Percentiles rank a stretch among this genome's conserved stretches.
Conservation (phyloP, 306 rosid species). For the Cucurbita maxima region DNA sequence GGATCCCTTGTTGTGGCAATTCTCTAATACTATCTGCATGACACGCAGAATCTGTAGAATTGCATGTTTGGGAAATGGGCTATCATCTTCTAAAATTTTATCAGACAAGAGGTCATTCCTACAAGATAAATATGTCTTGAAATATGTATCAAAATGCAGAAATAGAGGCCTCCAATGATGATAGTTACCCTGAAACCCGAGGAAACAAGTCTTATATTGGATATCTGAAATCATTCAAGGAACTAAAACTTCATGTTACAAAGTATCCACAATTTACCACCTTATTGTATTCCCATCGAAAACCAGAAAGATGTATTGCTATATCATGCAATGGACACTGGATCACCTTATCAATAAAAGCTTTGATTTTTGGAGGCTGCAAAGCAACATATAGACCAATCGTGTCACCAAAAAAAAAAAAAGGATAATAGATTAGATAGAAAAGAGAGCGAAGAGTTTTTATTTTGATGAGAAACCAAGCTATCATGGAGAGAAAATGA, state of each 20-base stretch:
- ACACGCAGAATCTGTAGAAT: slow-evolving; percentile 84
- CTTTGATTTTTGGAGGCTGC: slow-evolving; percentile 89
- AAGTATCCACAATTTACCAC: slow-evolving; percentile 20
- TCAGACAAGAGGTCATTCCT: slow-evolving; percentile 80
- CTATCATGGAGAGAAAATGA: neutral
- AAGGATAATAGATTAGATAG: neutral
- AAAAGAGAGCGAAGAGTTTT: neutral
- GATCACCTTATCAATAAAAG: slow-evolving; percentile 78
- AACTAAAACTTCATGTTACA: slow-evolving; percentile 3
- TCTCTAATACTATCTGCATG: slow-evolving; percentile 83
- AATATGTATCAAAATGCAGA: slow-evolving; percentile 83
- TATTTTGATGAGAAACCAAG: neutral
- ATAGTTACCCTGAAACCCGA: slow-evolving; percentile 71
- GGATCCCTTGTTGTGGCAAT: slow-evolving; percentile 81
- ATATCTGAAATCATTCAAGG: neutral
- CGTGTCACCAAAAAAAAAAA: neutral
- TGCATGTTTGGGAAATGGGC: slow-evolving; percentile 70
- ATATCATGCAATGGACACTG: slow-evolving; percentile 90
- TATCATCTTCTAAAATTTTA: slow-evolving; percentile 68
- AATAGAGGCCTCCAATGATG: slow-evolving; percentile 93
- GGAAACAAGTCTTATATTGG: slow-evolving; percentile 11
- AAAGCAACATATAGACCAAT: slow-evolving; percentile 18
- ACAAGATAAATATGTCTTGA: slow-evolving; percentile 70
- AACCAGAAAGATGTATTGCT: slow-evolving; percentile 87
- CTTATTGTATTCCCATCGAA: slow-evolving; percentile 89